Conservation (phyloP, 768 basidiomycete species). For the Phaeotremella skinneri region DNA sequence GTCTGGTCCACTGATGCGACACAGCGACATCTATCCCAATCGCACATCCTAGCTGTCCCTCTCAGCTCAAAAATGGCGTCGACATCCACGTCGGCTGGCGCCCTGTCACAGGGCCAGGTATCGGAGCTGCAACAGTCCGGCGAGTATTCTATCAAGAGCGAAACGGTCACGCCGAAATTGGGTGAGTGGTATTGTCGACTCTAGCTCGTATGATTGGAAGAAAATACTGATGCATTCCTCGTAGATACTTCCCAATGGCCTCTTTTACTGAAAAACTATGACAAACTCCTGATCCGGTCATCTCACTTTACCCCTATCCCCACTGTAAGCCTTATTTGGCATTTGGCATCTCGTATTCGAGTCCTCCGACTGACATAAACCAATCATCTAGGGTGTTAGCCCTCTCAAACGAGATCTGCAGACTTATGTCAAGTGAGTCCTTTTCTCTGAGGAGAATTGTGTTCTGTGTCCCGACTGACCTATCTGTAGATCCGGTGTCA, state of each 20-base stretch:
- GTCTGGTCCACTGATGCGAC: too few species aligned
- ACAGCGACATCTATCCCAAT: too few species aligned
- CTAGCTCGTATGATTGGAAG: not conserved
- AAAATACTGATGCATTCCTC: not conserved
- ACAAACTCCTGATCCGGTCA: conserved; percentile 89
- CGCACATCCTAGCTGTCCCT: too few species aligned
- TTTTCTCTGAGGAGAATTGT: not conserved
- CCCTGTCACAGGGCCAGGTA: conserved; percentile 36
- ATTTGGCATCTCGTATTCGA: not conserved
- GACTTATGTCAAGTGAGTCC: conserved; percentile 77
- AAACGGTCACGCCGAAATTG: conserved; percentile 48
- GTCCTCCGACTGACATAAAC: not conserved
- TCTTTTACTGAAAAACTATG: conserved; percentile 95
- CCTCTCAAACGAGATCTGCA: conserved; percentile 92
- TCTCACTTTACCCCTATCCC: conserved; percentile 98
- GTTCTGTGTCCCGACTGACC: not conserved
- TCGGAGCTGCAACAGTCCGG: conserved; percentile 46
- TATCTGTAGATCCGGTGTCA: conserved; percentile 78
- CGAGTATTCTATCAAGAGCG: conserved; percentile 52
- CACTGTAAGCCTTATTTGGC: conserved; percentile 54
- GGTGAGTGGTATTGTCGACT: conserved; percentile 35
- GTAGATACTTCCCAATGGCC: conserved; percentile 97
- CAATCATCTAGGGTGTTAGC: conserved; percentile 62
- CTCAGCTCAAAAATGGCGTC: conserved; percentile 29
- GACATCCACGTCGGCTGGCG: conserved; percentile 12